Percentiles rank a stretch among this genome's conserved stretches.
phyloP scores from a whole-genome alignment of 768 basidiomycete genomes.

The Mycena filopes region DNA sequence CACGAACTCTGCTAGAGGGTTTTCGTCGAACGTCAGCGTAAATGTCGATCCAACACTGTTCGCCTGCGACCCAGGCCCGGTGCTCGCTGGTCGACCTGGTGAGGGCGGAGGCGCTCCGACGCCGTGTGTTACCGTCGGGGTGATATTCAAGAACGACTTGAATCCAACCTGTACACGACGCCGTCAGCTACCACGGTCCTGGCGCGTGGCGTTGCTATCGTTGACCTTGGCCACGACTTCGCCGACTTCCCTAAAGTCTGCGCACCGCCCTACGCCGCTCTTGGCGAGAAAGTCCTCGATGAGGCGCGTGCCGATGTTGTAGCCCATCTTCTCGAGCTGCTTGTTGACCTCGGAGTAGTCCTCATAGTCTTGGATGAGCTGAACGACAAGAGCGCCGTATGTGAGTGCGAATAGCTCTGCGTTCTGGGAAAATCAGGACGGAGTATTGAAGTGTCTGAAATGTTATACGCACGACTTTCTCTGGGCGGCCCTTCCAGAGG shows the following conservation, averaged over 20 bases:
- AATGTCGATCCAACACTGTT: conserved; percentile 68
- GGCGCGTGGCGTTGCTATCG: conserved; percentile 10
- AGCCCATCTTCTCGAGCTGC: conserved; percentile 99
- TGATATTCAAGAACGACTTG: conserved; percentile 96
- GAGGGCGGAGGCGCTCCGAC: conserved; percentile 60
- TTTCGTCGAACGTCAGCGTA: conserved; percentile 91
- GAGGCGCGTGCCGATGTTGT: conserved; percentile 94
- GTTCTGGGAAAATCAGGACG: conserved; percentile 67
- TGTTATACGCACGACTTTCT: conserved; percentile 83
- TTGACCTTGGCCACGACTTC: conserved; percentile 94
- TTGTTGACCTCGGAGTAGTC: conserved; percentile 96
- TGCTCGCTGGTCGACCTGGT: conserved; percentile 57
- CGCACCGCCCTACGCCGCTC: conserved; percentile 90
- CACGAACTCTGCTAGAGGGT: conserved; percentile 96
- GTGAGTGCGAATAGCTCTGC: conserved; percentile 97
- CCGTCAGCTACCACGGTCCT: conserved; percentile 8
- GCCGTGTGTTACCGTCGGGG: conserved; percentile 82
- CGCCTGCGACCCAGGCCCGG: conserved; percentile 51
- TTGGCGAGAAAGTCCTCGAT: conserved; percentile 98
- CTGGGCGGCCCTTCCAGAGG: conserved; percentile 92
- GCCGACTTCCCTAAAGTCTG: conserved; percentile 93
- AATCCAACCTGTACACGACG: conserved; percentile 82
- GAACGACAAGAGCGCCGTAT: conserved; percentile 97
- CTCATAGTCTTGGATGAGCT: conserved; percentile 98
- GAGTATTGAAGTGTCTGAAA: conserved; percentile 8